Evolutionary conservation across 306 rosid genomes (phyloP).

Genomic region (Oemleria cerasiformis): DNA sequence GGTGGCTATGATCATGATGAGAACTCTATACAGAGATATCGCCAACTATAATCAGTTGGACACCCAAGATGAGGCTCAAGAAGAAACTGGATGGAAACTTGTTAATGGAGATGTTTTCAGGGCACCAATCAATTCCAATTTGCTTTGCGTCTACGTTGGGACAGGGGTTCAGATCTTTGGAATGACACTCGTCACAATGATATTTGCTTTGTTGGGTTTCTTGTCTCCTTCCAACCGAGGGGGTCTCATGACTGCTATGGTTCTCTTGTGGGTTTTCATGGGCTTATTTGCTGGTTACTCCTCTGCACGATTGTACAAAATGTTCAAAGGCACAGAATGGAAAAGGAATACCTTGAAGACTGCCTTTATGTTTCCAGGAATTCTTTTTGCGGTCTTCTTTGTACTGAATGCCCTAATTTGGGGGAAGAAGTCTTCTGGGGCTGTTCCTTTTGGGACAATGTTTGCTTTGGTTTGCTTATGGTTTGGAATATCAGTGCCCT

Average conservation of each 20-base stretch:
- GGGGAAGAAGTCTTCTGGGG: slow-evolving; percentile 98
- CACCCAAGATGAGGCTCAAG: slow-evolving; percentile 99
- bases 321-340: slow-evolving; percentile 99
- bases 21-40: slow-evolving; percentile 95
- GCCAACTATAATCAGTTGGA: slow-evolving; percentile 98
- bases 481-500: slow-evolving; percentile 97
- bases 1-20: slow-evolving; percentile 99
- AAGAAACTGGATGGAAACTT: slow-evolving; percentile 99
- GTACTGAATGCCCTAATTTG: slow-evolving; percentile 92
- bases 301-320: slow-evolving; percentile 94
- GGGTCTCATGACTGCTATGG: slow-evolving; percentile 99
- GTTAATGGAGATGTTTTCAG: slow-evolving; percentile 95
- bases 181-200: slow-evolving; percentile 98
- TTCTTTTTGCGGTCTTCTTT: slow-evolving; percentile 80
- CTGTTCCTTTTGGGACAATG: slow-evolving; percentile 99
- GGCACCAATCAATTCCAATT: slow-evolving; percentile 80
- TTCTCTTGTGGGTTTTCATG: slow-evolving; percentile 98
- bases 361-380: slow-evolving; percentile 97
- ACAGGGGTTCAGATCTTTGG: slow-evolving; percentile 95
- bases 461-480: slow-evolving; percentile 90
- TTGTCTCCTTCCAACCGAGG: slow-evolving; percentile 98
- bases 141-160: slow-evolving; percentile 95
- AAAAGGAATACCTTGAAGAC: slow-evolving; percentile 94
- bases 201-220: slow-evolving; percentile 96
- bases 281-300: slow-evolving; percentile 96